Percentiles rank a stretch among this genome's conserved stretches.
phyloP scores from a whole-genome alignment of 164 flowering plant genomes.

The Tetracentron sinense region DNA sequence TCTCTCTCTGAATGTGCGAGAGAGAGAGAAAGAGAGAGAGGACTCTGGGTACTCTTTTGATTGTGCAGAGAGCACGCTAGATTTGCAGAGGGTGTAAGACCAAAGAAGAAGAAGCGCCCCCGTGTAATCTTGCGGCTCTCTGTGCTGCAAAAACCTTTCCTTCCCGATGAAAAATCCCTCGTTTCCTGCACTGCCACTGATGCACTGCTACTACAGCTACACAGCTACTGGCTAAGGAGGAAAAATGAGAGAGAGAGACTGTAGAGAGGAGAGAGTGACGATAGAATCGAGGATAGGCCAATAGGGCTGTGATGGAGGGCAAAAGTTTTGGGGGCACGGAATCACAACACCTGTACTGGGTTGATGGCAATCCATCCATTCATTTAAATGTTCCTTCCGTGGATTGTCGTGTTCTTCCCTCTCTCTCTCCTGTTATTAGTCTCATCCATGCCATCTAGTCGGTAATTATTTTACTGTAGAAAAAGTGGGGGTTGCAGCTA shows the following conservation, averaged over 20 bases:
- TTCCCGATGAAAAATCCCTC: slow-evolving; percentile 73
- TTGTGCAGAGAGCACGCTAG: slow-evolving; percentile 30
- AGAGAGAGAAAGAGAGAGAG: background rate
- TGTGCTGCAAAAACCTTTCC: slow-evolving; percentile 39
- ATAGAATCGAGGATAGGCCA: background rate
- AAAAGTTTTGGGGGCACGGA: slow-evolving; percentile 27
- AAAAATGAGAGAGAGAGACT: slow-evolving; percentile 20
- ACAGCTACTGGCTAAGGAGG: slow-evolving; percentile 34
- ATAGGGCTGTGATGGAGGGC: background rate
- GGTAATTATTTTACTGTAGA: slow-evolving; percentile 21
- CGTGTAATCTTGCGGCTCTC: background rate
- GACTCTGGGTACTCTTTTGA: background rate
- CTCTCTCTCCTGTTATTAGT: slow-evolving; percentile 21
- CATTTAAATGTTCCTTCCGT: slow-evolving; percentile 31
- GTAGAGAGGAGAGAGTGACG: slow-evolving; percentile 26
- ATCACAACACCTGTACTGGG: slow-evolving; percentile 15
- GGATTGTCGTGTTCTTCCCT: slow-evolving; percentile 16
- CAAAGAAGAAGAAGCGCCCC: slow-evolving; percentile 5
- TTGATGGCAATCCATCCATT: slow-evolving; percentile 30
- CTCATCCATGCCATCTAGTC: slow-evolving; percentile 31
- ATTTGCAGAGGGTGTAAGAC: slow-evolving; percentile 13
- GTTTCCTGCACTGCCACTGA: slow-evolving; percentile 63
- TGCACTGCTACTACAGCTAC: slow-evolving; percentile 64
- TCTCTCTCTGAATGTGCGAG: background rate
- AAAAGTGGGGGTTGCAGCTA: slow-evolving; percentile 10